Percentiles rank a stretch among this genome's conserved stretches.
Evolutionary conservation across 2,329 filamentous ascomycete species (phyloP).

Genomic region (Coccinonectria pachysandricola): DNA sequence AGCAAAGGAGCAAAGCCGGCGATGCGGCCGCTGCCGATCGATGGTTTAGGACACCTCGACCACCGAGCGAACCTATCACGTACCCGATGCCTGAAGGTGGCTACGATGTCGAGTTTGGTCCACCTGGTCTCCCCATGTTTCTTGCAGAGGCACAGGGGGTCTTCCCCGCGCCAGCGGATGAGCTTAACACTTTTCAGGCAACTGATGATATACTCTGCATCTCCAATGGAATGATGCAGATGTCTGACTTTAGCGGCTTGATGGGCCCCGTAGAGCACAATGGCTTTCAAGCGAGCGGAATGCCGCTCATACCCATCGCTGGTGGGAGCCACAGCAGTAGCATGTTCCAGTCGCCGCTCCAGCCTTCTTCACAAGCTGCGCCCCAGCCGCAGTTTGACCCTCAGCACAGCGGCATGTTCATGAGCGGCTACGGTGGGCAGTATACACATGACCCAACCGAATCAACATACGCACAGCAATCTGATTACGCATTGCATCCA

Average conservation of each 20-base stretch:
- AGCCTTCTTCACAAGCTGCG: not conserved
- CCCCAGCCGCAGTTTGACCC: slow-evolving; percentile 11
- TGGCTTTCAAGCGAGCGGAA: slow-evolving; percentile 4
- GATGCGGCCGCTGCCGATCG: slow-evolving; percentile 14
- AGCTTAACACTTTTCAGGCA: slow-evolving; percentile 11
- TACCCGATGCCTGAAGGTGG: slow-evolving; percentile 5
- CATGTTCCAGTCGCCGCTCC: slow-evolving; percentile 10
- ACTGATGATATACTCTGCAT: slow-evolving; percentile 14
- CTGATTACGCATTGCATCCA: too few relatives aligned
- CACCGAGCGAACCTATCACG: slow-evolving; percentile 1
- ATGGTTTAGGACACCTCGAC: slow-evolving; percentile 8
- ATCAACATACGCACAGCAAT: slow-evolving; percentile 8
- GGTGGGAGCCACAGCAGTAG: slow-evolving; percentile 4
- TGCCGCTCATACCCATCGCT: slow-evolving; percentile 9
- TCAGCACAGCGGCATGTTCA: slow-evolving; percentile 12
- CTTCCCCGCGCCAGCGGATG: slow-evolving; percentile 8
- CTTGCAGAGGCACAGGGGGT: slow-evolving; percentile 17
- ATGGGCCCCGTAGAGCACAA: slow-evolving; percentile 6
- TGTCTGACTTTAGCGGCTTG: slow-evolving; percentile 9
- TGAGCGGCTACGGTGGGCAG: slow-evolving; percentile 10
- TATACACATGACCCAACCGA: slow-evolving; percentile 10
- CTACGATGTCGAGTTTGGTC: slow-evolving; percentile 11
- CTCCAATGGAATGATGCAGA: slow-evolving; percentile 8
- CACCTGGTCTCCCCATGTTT: slow-evolving; percentile 18
- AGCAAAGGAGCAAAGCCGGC: slow-evolving; percentile 6